Conservation (phyloP, 805 yeast genomes). For the Diddensiella transvaalensis region DNA sequence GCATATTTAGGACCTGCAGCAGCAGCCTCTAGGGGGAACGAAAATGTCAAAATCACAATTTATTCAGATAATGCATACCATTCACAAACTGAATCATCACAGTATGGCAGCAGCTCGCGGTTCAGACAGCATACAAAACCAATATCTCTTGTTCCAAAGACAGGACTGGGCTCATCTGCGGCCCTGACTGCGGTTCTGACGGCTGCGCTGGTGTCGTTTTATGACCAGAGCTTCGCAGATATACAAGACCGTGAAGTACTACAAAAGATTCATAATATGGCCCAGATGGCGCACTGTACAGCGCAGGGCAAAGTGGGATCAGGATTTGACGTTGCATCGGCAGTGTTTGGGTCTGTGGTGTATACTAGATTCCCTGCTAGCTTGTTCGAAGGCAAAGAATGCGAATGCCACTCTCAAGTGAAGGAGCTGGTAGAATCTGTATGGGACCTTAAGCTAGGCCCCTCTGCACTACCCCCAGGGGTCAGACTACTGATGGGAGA, state of each 20-base stretch:
- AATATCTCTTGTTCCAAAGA: conserved; percentile 77
- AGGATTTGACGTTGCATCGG: conserved; percentile 96
- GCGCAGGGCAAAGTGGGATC: conserved; percentile 97
- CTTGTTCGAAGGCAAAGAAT: conserved; percentile 28
- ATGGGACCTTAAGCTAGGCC: conserved; percentile 60
- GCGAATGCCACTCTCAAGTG: conserved; percentile 17
- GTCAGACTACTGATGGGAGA: conserved; percentile 86
- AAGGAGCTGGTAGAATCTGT: conserved; percentile 33
- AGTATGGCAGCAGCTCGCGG: conserved; percentile 26
- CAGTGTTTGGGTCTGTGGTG: conserved; percentile 82
- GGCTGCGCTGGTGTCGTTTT: conserved; percentile 58
- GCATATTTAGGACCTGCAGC: conserved; percentile 45
- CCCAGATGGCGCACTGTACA: conserved; percentile 86
- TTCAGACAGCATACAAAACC: conserved; percentile 60
- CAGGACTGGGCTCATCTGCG: conserved; percentile 96
- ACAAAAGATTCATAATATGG: conserved; percentile 65
- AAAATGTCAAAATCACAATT: conserved; percentile 50
- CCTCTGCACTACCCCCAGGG: conserved; percentile 63
- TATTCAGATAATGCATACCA: conserved; percentile 89
- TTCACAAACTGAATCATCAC: conserved; percentile 46
- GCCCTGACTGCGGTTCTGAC: conserved; percentile 81
- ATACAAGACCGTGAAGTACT: conserved; percentile 19
- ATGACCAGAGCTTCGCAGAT: conserved; percentile 33
- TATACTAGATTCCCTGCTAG: conserved; percentile 72
- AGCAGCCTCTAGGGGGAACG: no score